A percentile compares a stretch with the other conserved stretches of the same genome.
These are phyloP conservation scores for Fomitopsis schrenkii DNA, from an alignment of 1,284 basidiomycete genomes.

Conservation along the genomic window DNA sequence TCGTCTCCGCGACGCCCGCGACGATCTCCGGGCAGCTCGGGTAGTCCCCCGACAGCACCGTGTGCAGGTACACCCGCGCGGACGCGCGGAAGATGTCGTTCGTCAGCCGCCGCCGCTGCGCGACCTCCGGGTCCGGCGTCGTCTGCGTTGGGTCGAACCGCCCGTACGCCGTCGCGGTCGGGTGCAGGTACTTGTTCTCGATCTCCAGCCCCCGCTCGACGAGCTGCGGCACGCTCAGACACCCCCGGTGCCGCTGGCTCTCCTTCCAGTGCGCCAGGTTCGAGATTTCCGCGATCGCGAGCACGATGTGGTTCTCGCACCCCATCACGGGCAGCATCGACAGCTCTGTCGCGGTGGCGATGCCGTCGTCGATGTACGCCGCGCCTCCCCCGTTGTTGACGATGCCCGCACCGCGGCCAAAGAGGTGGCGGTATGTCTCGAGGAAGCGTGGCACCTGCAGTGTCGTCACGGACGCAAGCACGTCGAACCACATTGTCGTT, in stretches of 20 bases:
- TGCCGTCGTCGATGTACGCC: slow-evolving; percentile 34
- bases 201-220: slow-evolving; percentile 50
- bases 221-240: slow-evolving; percentile 54
- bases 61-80: slow-evolving; percentile 66
- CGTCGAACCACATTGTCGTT: slow-evolving; percentile 83
- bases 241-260: slow-evolving; percentile 30
- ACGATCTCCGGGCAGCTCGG: slow-evolving; percentile 60
- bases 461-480: slow-evolving; percentile 70
- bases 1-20: slow-evolving; percentile 49
- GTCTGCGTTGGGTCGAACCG: slow-evolving; percentile 5
- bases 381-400: neutral
- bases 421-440: slow-evolving; percentile 51
- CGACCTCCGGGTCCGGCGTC: slow-evolving; percentile 23
- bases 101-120: slow-evolving; percentile 45
- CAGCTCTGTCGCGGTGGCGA: slow-evolving; percentile 30
- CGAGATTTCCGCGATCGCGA: slow-evolving; percentile 72
- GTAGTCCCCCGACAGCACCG: slow-evolving; percentile 65
- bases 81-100: slow-evolving; percentile 74
- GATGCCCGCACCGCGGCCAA: slow-evolving; percentile 34
- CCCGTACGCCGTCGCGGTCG: slow-evolving; percentile 17
- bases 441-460: slow-evolving; percentile 55
- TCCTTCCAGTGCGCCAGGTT: slow-evolving; percentile 67
- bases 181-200: slow-evolving; percentile 37
- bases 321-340: slow-evolving; percentile 81
- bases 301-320: slow-evolving; percentile 75